Evolutionary conservation across 2,329 filamentous ascomycete species (phyloP), one percentile per base, ranked within the genome.

Genomic region (Hymenoscyphus occultus): DNA sequence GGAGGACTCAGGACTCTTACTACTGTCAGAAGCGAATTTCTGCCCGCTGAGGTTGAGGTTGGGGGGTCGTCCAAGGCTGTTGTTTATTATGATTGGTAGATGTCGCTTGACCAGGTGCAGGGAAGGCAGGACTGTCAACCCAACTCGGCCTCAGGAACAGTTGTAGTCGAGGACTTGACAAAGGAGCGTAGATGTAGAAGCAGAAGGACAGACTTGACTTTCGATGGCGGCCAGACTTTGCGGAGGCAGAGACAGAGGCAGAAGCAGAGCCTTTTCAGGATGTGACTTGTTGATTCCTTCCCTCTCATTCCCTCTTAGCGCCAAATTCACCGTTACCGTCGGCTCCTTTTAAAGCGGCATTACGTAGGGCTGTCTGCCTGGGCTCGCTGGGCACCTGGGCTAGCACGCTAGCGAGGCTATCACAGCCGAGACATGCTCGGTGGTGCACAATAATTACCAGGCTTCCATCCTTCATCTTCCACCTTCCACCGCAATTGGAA

Each of bases 21-120:
- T 35, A 48, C 61, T 67, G 59, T 69, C 66, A 61, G 64, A 70
- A 72, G 70, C 69, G 68, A 71, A 69, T 62, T 68, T 64, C 67
- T 63, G 51, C 58, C 56, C 61, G 39, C 32, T 62, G 62, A 42
- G 64, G 54, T 65, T 28, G 28, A 28, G 28, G 28, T 28, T 28
- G 28, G 28, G 65, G 67, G 68, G 64, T 45, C 19, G 42, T 19
- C 42, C 45, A 48, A 48, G 45, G 45, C 45, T 51, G 45, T 51
- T 51, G 45, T 51, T 51, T 51, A 51, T 51, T 45, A 45, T n/a
- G 42, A 16, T 45, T 6, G 42, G 19, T 28, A 12, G 45, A 22
- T 28, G 28, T 28, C 28, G 28, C 28, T 28, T 28, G 28, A 28
- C 28, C 32, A 51, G n/a, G 57, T 61, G 59, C 58, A 56, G 28